phyloP scores from a whole-genome alignment of 805 yeast species.

The Wickerhamomyces tratensis region DNA sequence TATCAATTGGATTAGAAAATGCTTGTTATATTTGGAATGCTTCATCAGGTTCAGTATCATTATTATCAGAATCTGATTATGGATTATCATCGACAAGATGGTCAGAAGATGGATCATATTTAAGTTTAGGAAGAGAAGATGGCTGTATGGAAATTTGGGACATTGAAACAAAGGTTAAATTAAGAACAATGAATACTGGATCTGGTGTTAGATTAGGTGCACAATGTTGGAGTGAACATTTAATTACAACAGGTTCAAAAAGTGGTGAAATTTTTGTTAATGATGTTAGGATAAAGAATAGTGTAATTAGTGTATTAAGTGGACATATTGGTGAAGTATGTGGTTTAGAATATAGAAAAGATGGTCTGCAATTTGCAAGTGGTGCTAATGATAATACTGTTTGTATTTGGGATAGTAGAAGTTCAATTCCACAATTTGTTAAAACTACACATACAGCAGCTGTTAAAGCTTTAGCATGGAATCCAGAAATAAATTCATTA shows the following conservation, averaged over 20 bases:
- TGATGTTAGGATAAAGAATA: slow-evolving; percentile 81
- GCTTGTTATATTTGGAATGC: slow-evolving; percentile 93
- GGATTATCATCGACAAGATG: slow-evolving; percentile 69
- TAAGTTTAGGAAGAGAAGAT: slow-evolving; percentile 75
- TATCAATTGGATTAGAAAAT: slow-evolving; percentile 83
- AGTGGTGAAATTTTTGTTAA: slow-evolving; percentile 79
- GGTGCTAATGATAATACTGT: slow-evolving; percentile 95
- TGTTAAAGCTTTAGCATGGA: slow-evolving; percentile 91
- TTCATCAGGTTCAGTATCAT: slow-evolving; percentile 62
- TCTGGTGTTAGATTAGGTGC: slow-evolving; percentile 72
- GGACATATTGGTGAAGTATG: slow-evolving; percentile 86
- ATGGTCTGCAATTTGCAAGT: slow-evolving; percentile 78
- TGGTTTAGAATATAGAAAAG: slow-evolving; percentile 78
- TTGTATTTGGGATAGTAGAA: slow-evolving; percentile 85
- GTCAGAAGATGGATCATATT: slow-evolving; percentile 85
- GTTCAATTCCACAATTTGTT: slow-evolving; percentile 56
- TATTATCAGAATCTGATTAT: slow-evolving; percentile 50
- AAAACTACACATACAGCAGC: slow-evolving; percentile 87
- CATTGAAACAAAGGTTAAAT: slow-evolving; percentile 60
- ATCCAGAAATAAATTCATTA: slow-evolving; percentile 74
- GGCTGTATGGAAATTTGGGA: slow-evolving; percentile 94
- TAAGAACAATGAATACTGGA: slow-evolving; percentile 67
- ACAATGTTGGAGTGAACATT: slow-evolving; percentile 76
- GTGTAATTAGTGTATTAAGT: slow-evolving; percentile 48
- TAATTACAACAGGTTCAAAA: slow-evolving; percentile 80